A percentile compares a stretch with the other conserved stretches of the same genome.
Conservation (phyloP, 768 basidiomycete species). For the Filobasidium wieringae region DNA sequence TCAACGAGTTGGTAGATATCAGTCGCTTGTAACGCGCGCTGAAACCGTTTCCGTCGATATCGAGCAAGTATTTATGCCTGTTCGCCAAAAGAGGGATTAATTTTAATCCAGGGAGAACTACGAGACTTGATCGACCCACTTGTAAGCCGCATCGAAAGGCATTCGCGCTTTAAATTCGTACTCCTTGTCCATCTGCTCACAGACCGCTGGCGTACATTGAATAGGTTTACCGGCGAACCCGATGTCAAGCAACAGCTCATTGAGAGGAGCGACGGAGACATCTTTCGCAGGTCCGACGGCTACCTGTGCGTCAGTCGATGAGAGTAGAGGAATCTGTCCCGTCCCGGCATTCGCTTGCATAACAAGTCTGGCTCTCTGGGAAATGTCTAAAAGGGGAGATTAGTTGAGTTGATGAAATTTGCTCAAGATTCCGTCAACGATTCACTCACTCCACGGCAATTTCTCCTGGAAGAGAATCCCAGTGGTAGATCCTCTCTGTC, state of each 20-base stretch:
- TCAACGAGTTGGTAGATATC: conserved; percentile 32
- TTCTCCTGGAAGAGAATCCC: conserved; percentile 30
- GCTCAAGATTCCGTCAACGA: background rate
- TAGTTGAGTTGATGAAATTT: background rate
- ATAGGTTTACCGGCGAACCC: conserved; percentile 26
- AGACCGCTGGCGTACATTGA: conserved; percentile 33
- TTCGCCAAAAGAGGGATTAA: background rate
- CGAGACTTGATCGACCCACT: conserved; percentile 16
- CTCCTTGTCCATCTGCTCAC: conserved; percentile 23
- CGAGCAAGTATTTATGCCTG: conserved; percentile 36
- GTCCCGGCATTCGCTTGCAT: conserved; percentile 17
- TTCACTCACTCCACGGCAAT: conserved; percentile 29
- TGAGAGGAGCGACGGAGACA: conserved; percentile 12
- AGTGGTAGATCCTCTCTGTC: conserved; percentile 29
- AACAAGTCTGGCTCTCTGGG: conserved; percentile 32
- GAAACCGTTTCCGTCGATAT: conserved; percentile 40
- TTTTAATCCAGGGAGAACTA: background rate
- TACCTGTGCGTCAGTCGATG: conserved; percentile 5
- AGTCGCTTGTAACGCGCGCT: conserved; percentile 39
- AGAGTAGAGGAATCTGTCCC: conserved; percentile 17
- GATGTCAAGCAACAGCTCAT: conserved; percentile 22
- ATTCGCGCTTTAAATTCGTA: conserved; percentile 22
- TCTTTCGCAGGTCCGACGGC: conserved; percentile 21
- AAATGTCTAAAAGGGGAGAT: conserved; percentile 21
- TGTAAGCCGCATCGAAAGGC: conserved; percentile 24